Evolutionary conservation across 495 filamentous ascomycete species (phyloP), one percentile per base, ranked within the genome.

Genomic region (Aspergillus panamensis): DNA sequence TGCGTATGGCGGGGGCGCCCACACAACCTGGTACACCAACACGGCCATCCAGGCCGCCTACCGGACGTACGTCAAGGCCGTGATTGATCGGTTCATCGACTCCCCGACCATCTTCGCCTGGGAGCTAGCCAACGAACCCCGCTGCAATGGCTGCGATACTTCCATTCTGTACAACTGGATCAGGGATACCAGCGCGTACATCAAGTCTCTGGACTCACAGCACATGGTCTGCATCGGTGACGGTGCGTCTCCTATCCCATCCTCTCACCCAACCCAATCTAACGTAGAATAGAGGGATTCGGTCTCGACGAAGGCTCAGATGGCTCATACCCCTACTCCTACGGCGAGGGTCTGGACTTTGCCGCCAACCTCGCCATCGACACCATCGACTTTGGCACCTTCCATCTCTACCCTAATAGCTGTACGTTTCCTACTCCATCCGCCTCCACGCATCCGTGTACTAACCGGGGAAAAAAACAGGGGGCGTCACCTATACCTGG

Each of bases 111-210:
- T 90, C 59, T 85, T 90, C 65, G 82, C 84, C 0, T 91, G 87
- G 87, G 85, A 90, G 62, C 72, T 90, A 13, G 80, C 77, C 17
- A 91, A 91, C 68, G 87, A 90, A 72, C 82, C 85, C 12, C 78
- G 85, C 56, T 89, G 86, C 73, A 78, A 79, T 13, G 84, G 78
- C 30, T 89, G 87, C 64, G 69, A 64, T 20, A 77, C 83, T 0
- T 74, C 75, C 7, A 73, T 85, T 13, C 75, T 89, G 53, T 84
- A 76, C 43, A 70, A 83, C 17, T 91, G 86, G 86, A 81, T 82
- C 37, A 67, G 71, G n/a, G 73, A 75, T 16, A 85, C 78, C 8
- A 82, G 77, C 54, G 70, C 77, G 4, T 89, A 87, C 61, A 83
- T 90, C 70, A 87, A 88, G 68, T 74, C 68, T 14, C 63, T 90